phyloP scores from a whole-genome alignment of 345 rosid species.

The Ceriops tagal region DNA sequence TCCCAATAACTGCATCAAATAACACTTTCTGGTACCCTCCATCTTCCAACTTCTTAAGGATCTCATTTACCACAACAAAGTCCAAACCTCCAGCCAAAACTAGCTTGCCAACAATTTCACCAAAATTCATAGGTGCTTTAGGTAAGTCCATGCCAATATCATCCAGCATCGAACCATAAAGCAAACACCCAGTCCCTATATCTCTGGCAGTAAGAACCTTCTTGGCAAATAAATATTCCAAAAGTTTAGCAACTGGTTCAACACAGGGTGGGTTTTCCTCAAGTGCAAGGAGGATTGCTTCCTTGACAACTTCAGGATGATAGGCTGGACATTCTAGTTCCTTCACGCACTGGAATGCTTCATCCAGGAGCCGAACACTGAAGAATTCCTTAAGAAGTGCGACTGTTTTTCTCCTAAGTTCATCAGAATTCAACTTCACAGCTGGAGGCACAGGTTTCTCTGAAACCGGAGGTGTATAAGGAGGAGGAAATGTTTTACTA shows the following conservation, averaged over 20 bases:
- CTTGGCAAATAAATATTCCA: slow-evolving; percentile 46
- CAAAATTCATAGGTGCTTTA: slow-evolving; percentile 70
- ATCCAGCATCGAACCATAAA: slow-evolving; percentile 65
- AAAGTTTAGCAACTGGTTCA: slow-evolving; percentile 45
- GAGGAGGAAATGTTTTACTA: slow-evolving; percentile 25
- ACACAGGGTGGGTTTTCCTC: slow-evolving; percentile 66
- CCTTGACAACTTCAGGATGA: slow-evolving; percentile 75
- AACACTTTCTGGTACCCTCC: slow-evolving; percentile 50
- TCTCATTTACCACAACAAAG: slow-evolving; percentile 54
- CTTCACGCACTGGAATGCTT: slow-evolving; percentile 70
- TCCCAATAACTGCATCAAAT: slow-evolving; percentile 47
- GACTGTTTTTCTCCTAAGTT: slow-evolving; percentile 57
- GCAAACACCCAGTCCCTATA: slow-evolving; percentile 59
- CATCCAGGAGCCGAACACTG: slow-evolving; percentile 46
- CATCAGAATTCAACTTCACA: slow-evolving; percentile 36
- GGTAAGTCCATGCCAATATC: slow-evolving; percentile 87
- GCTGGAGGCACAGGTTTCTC: slow-evolving; percentile 35
- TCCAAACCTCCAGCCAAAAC: slow-evolving; percentile 45
- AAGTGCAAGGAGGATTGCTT: slow-evolving; percentile 65
- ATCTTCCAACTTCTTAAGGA: slow-evolving; percentile 65
- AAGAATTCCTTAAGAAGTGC: slow-evolving; percentile 76
- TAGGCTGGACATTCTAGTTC: slow-evolving; percentile 62
- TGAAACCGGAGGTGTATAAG: slow-evolving; percentile 24
- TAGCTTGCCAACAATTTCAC: slow-evolving; percentile 66
- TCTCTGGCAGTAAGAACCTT: slow-evolving; percentile 46